phyloP scores from a whole-genome alignment of 1,139 yeast species.

The Pneumocystis wakefieldiae region DNA sequence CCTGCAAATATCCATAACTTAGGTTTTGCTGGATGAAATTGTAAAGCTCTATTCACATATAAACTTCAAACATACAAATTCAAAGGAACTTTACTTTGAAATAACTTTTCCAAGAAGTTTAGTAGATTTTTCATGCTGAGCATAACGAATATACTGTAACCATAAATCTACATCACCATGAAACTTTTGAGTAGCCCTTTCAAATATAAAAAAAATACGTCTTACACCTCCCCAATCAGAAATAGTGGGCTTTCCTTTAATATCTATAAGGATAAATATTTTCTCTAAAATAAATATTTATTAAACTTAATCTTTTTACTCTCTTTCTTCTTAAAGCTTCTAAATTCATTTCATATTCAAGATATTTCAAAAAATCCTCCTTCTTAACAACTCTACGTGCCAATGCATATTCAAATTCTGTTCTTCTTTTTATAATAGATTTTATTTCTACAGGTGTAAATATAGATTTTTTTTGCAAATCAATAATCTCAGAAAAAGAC shows the following conservation, averaged over 20 bases:
- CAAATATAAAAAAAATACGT: conserved; percentile 68
- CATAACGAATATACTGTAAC: conserved; percentile 60
- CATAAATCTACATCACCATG: conserved; percentile 69
- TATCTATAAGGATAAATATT: conserved; percentile 14
- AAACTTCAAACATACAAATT: background rate
- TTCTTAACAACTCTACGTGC: conserved; percentile 71
- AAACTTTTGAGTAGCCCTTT: conserved; percentile 65
- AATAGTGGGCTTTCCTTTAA: conserved; percentile 35
- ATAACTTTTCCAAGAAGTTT: conserved; percentile 71
- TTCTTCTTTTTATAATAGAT: conserved; percentile 78
- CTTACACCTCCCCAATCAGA: conserved; percentile 83
- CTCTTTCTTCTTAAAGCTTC: conserved; percentile 69
- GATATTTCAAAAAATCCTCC: conserved; percentile 62
- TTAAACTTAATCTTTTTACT: conserved; percentile 38
- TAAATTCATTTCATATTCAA: conserved; percentile 66
- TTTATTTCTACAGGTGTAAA: conserved; percentile 53
- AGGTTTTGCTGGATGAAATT: conserved; percentile 78
- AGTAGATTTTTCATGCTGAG: conserved; percentile 59
- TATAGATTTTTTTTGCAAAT: conserved; percentile 63
- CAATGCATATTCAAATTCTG: conserved; percentile 87
- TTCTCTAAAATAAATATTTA: background rate
- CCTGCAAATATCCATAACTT: conserved; percentile 94
- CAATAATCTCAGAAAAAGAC: conserved; percentile 85
- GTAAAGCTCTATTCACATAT: conserved; percentile 37
- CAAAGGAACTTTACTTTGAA: conserved; percentile 27